These are phyloP conservation scores for Aspergillus sclerotiicarbonarius DNA, from an alignment of 495 filamentous ascomycete species.

Conservation along the genomic window DNA sequence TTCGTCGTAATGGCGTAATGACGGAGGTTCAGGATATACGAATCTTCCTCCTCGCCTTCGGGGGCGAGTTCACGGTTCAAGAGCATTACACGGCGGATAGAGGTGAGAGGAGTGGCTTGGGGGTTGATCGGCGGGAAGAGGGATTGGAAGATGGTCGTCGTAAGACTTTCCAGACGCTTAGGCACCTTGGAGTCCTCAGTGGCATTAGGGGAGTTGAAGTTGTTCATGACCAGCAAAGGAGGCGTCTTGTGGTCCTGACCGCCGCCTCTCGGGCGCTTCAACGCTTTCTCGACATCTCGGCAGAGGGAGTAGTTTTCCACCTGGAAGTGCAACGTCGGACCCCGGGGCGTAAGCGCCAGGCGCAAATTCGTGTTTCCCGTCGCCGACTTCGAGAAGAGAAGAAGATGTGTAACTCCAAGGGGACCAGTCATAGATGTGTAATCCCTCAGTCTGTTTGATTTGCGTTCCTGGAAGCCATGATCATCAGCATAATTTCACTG, in stretches of 20 bases:
- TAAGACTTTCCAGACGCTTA: constrained; percentile 88
- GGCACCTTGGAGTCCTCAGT: constrained; percentile 59
- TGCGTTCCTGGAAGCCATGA: constrained; percentile 62
- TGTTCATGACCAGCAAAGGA: constrained; percentile 97
- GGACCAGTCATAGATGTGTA: constrained; percentile 96
- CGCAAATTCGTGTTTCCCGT: constrained; percentile 92
- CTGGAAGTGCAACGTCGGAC: constrained; percentile 89
- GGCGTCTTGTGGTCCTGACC: constrained; percentile 80
- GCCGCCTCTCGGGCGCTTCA: constrained; percentile 76
- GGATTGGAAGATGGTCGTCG: constrained; percentile 92
- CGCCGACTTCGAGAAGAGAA: constrained; percentile 88
- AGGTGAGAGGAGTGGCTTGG: constrained; percentile 79
- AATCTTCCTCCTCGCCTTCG: constrained; percentile 54
- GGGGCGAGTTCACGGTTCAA: constrained; percentile 70
- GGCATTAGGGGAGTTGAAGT: constrained; percentile 69
- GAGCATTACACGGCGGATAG: constrained; percentile 84
- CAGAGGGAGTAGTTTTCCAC: constrained; percentile 96
- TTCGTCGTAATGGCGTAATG: constrained; percentile 95
- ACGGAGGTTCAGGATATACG: constrained; percentile 84
- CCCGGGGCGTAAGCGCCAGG: constrained; percentile 82
- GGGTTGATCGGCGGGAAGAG: constrained; percentile 96
- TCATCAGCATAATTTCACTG: neutral
- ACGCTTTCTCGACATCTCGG: constrained; percentile 79
- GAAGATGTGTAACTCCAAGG: constrained; percentile 87
- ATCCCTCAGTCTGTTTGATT: constrained; percentile 84